A percentile compares a stretch with the other conserved stretches of the same genome.
Evolutionary conservation across 2,329 filamentous ascomycete genomes (phyloP).

Genomic region (Diplodia mutila): DNA sequence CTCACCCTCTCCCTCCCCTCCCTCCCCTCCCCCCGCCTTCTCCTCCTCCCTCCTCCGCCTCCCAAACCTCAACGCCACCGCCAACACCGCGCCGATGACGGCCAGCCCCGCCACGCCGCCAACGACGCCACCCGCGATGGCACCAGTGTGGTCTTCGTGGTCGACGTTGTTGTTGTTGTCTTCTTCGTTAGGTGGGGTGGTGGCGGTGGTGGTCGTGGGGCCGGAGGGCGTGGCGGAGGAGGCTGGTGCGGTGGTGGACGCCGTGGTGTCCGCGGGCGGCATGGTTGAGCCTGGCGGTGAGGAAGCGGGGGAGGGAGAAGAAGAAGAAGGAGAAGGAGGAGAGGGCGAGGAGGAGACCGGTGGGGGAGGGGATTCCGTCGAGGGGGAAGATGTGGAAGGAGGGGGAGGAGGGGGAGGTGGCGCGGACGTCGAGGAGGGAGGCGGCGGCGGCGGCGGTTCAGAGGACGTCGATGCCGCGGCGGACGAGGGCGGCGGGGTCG

Average conservation of each 20-base stretch:
- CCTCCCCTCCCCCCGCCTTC: neutral
- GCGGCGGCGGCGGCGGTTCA: neutral
- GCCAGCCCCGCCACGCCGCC: neutral
- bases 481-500: neutral
- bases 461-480: neutral
- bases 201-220: too few species aligned
- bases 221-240: too few species aligned
- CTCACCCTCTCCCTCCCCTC: too few species aligned
- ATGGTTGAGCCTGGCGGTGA: too few species aligned
- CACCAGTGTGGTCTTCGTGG: neutral
- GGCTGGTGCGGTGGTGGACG: too few species aligned
- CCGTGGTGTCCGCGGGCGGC: too few species aligned
- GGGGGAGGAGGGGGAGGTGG: neutral
- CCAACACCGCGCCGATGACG: neutral
- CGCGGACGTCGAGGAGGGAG: neutral
- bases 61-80: neutral
- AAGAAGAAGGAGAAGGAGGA: too few species aligned
- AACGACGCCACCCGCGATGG: neutral
- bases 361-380: neutral
- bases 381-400: neutral
- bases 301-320: neutral
- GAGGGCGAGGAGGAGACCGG: neutral
- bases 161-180: neutral
- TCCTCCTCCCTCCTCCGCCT: neutral
- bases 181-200: neutral